phyloP scores from a whole-genome alignment of 2,329 filamentous ascomycete genomes.

The Ophiosphaerella korrae region DNA sequence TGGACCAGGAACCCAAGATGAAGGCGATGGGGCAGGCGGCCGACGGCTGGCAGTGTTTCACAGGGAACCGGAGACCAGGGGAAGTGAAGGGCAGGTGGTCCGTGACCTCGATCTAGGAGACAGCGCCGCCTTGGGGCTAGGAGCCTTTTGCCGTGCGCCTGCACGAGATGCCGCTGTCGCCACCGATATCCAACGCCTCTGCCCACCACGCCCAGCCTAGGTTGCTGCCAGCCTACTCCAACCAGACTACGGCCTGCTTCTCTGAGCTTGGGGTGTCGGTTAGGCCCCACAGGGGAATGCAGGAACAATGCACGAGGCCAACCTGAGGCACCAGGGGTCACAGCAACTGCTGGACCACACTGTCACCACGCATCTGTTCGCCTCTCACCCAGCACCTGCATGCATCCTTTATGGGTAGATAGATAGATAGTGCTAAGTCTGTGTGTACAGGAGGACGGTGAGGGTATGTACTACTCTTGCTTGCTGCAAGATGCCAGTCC shows the following conservation, averaged over 20 bases:
- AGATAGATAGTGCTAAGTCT: too few relatives aligned
- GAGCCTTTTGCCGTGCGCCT: too few relatives aligned
- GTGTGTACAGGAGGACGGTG: too few relatives aligned
- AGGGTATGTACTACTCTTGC: too few relatives aligned
- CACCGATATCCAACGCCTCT: too few relatives aligned
- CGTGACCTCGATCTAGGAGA: background rate
- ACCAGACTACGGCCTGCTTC: too few relatives aligned
- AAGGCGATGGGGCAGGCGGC: slow-evolving; percentile 2
- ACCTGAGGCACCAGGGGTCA: slow-evolving; percentile 10
- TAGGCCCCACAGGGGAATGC: slow-evolving; percentile 1
- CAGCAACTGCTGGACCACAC: background rate
- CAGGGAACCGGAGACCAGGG: background rate
- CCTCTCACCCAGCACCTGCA: background rate
- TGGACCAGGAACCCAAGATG: too few relatives aligned
- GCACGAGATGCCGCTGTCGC: too few relatives aligned
- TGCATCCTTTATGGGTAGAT: too few relatives aligned
- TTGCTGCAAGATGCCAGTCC: too few relatives aligned
- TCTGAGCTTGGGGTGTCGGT: background rate
- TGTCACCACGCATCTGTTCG: background rate
- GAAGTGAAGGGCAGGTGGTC: background rate
- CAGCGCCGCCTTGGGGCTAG: background rate
- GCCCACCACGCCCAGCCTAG: too few relatives aligned
- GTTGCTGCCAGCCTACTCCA: too few relatives aligned
- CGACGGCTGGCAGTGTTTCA: slow-evolving; percentile 12
- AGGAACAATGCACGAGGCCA: slow-evolving; percentile 8